Conservation (phyloP, 306 rosid species). For the Fragaria iinumae region DNA sequence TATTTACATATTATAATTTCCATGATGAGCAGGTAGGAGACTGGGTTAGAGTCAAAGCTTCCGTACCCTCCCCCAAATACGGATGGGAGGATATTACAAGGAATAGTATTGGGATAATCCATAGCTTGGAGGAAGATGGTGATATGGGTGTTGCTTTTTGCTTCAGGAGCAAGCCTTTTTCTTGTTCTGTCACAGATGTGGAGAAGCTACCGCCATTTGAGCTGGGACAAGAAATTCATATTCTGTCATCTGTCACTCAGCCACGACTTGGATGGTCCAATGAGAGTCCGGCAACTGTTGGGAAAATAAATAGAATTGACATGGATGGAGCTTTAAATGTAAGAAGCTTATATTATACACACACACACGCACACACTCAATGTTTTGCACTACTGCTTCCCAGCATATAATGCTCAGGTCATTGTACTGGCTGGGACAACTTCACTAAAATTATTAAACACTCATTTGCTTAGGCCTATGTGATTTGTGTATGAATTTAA, state of each 20-base stretch:
- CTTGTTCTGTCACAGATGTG: conserved; percentile 91
- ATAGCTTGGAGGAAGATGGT: conserved; percentile 91
- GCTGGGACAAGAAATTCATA: conserved; percentile 84
- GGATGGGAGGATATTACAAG: conserved; percentile 97
- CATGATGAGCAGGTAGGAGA: conserved; percentile 73
- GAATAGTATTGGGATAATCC: conserved; percentile 88
- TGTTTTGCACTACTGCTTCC: background rate
- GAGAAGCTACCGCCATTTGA: conserved; percentile 89
- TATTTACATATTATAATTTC: conserved; percentile 18
- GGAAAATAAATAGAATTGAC: conserved; percentile 77
- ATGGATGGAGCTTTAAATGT: conserved; percentile 98
- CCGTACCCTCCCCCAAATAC: conserved; percentile 94
- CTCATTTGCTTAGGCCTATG: background rate
- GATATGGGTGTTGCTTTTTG: conserved; percentile 96
- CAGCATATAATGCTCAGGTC: background rate
- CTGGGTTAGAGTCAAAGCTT: conserved; percentile 97
- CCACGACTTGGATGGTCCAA: conserved; percentile 98
- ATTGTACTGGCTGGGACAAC: background rate
- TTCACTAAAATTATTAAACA: background rate
- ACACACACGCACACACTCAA: conserved; percentile 12
- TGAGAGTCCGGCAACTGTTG: conserved; percentile 89
- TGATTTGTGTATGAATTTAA: background rate
- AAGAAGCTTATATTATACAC: conserved; percentile 35
- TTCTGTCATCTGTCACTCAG: conserved; percentile 68
- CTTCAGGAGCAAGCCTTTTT: conserved; percentile 92